Base-by-base conservation (phyloP, 2,329 filamentous ascomycete species). In the Penicillium sp. region DNA sequence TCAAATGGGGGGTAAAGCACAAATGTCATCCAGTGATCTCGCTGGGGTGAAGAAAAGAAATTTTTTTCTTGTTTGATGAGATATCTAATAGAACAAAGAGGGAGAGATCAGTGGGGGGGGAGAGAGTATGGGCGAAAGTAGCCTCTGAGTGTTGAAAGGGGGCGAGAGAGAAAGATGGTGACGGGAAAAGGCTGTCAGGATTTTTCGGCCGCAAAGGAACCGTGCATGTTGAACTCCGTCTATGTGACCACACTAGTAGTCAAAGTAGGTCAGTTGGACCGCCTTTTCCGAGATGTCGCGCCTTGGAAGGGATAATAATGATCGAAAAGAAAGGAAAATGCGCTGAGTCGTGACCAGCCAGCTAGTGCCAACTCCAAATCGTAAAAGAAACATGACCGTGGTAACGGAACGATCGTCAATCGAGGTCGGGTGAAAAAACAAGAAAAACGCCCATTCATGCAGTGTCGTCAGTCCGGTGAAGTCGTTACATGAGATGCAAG, bases 381-480 rank as follows among this genome's bases (percentile, higher is more conserved):
- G 59, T 63, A 58, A 62, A 43, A 61, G 56, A 59, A 62, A 63
- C 58, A 65, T 59, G 56, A 62, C 62, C 61, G 59, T 65, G 51
- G 47, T 50, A 35, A 53, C 45, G 53, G 39, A 61, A 61, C 59
- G 61, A 64, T 66, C 63, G 60, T 66, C 44, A 55, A 51, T 54
- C 58, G 57, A 66, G 59, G 59, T 59, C 54, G 50, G 50, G 47
- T 43, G 19, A 57, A 53, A 61, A 61, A 64, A 63, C 53, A 67
- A 66, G 59, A 68, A 68, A 69, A 75, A 74, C 71, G 70, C 71
- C 71, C 72, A 69, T 62, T 74, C 73, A 74, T 75, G 73, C 73
- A 73, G 53, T 44, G 69, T 75, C 72, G 68, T 75, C 70, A 74
- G 66, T 70, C 70, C 68, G 65, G 68, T 69, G 69, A 72, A 72